Percentiles rank a stretch among this genome's conserved stretches.
These are phyloP conservation scores for Nannochloropsis gaditana DNA, from an alignment of 108 stramenopile species.

Conservation along the genomic window DNA sequence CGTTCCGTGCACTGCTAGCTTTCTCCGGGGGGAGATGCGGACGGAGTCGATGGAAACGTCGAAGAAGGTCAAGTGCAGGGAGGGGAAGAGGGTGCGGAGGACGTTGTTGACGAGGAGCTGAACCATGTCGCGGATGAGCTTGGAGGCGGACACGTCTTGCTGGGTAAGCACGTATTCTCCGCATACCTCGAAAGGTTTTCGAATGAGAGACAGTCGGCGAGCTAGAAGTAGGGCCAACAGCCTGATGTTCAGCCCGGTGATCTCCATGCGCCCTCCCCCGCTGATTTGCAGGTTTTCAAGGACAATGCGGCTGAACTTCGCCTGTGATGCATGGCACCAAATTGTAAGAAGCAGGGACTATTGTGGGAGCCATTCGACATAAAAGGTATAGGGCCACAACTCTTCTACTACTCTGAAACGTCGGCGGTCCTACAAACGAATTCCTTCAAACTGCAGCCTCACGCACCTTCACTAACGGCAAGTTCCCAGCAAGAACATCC, in stretches of 20 bases:
- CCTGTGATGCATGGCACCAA: background rate
- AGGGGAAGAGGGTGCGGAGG: constrained; percentile 10
- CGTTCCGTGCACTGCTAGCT: background rate
- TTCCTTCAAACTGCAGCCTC: background rate
- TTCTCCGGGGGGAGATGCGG: background rate
- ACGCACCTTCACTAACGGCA: constrained; percentile 16
- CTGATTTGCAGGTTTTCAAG: background rate
- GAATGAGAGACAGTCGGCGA: background rate
- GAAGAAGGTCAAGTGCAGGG: constrained; percentile 6
- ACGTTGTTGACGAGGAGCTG: constrained; percentile 19
- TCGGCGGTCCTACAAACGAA: background rate
- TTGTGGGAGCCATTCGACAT: too few species aligned
- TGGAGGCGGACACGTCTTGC: constrained; percentile 17
- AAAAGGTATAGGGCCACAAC: too few species aligned
- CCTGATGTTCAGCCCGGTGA: background rate
- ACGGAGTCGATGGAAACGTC: background rate
- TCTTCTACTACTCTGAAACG: too few species aligned
- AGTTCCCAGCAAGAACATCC: background rate
- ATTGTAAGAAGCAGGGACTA: too few species aligned
- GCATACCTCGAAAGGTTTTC: background rate
- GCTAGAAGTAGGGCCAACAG: background rate
- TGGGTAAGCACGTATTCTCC: background rate
- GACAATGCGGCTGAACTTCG: background rate
- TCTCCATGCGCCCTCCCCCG: background rate
- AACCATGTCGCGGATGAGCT: constrained; percentile 19